Base-by-base conservation (phyloP, 2,329 filamentous ascomycete species). In the Fusarium annulatum region DNA sequence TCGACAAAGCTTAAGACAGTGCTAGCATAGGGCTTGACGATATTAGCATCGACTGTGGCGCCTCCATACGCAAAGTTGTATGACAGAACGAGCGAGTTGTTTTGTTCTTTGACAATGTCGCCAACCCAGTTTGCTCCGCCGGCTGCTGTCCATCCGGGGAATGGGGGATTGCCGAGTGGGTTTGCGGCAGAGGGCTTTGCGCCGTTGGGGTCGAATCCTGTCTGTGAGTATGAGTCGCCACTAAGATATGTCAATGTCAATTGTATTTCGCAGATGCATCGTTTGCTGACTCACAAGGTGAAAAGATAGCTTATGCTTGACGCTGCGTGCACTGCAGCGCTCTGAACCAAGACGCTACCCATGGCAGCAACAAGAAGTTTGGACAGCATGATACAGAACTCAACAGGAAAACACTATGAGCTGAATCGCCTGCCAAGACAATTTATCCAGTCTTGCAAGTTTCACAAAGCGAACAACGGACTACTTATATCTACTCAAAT, bases 111-210 rank as follows among this genome's bases (percentile, higher is more conserved):
- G 0, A 85, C 85, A 8, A 89, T 79, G 64, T 83, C 85, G 49
- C 84, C 87, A 39, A 88, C 81, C 87, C 86, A 89, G 73, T 89
- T 88, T 28, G 82, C 78, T 16, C 87, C 87, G 28, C 86, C 86
- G 10, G 84, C 81, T 2, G 85, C 84, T 28, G 87, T 88, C 71
- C 80, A 86, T 28, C 87, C 85, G 0, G 86, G 87, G 69, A 88
- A 89, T 1, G 82, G 70, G 0, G 90, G 90, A 74, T 93, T 93
- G 1, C 91, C 91, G 49, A 92, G 83, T 0, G 90, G 89, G 71
- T 91, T 90, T 2, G 82, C 78, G 5, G 83, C 71, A 12, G 84
- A 86, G 3, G 91, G 89, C 42, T 89, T 85, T 1, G 84, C 80
- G 28, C 84, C 82, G 16, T 81, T 85, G 46, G 86, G 81, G 66